Base-by-base conservation (phyloP, 305 asterid genomes). In the Rubia tinctorum region DNA sequence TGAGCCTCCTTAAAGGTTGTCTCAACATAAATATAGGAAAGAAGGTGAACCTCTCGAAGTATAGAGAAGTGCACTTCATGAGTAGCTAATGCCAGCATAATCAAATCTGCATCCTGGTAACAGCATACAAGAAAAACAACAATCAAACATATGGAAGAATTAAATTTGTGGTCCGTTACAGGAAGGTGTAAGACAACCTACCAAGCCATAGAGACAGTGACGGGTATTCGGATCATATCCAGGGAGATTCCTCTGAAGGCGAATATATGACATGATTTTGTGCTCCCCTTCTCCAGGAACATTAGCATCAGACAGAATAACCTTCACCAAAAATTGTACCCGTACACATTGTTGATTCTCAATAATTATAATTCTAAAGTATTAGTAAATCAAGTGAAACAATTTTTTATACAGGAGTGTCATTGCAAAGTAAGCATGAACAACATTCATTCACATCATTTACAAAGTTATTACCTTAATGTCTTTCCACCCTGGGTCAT, bases 211-310 rank as follows among this genome's bases (percentile, higher is more conserved):
- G 68, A 95, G 90, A 75, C 99, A 92, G 66, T 95, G 99, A 40
- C 91, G 90, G n/a, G 95, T 92, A 84, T 95, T 95, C 80, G 98
- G 99, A 79, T 95, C 97, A 88, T 78, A 83, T 64, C 99, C 97
- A 74, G 94, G 88, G 74, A 90, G 95, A 80, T 90, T 95, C 86
- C 98, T 89, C 77, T 95, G 98, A 40, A 88, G 88, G 69, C 99
- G 98, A 71, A 95, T 87, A 78, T 92, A 95, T 47, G 99, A 95
- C 99, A 95, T 95, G 76, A 92, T 86, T 75, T 95, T 95, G 86
- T 95, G 99, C 76, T 95, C 99, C 85, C 99, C 99, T 84, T 95
- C 99, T 73, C 99, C 99, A 76, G 99, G 98, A 86, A 92, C 97
- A 84, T 95, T 95, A 59, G 99, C 97, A 84, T 95, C 99, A 70